Base-by-base conservation (phyloP, 164 flowering plant species). In the Malania oleifera region DNA sequence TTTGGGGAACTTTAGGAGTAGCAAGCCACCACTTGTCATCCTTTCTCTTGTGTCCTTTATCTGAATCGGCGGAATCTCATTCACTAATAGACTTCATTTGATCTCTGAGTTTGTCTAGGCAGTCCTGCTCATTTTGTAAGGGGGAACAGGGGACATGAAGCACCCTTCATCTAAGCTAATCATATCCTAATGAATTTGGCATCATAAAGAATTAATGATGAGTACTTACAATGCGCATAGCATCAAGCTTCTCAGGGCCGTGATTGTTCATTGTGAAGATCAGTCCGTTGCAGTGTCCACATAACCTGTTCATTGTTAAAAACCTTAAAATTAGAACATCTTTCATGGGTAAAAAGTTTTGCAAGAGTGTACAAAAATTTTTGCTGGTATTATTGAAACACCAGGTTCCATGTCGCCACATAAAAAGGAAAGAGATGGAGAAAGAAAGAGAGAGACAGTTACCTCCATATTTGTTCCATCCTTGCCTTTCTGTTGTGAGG, bases 11-110 rank as follows among this genome's bases (percentile, higher is more conserved):
- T 70, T 83, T 80, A 13, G 70, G 67, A 17, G 80, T 77, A n/a
- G 92, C 89, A 1, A 85, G 64, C 92, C 92, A 85, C 92, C 92
- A 85, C 65, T 83, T 85, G 31, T 85, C 84, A 45, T 80, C 82
- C 54, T 71, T 73, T 51, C 85, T 74, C 64, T 72, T 77, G 34
- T 64, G 51, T 7, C 70, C 75, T 62, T 70, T 61, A 35, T 72
- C 75, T 14, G 77, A 45, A 0, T 77, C 79, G 6, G 73, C 62
- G 0, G 80, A 75, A 50, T 78, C 72, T 53, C 59, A 0, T 80
- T 67, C 19, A 72, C 68, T 85, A 85, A 34, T 23, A 60, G 73
- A 85, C 81, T 67, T 85, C 91, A 27, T 67, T 50, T 80, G 76
- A 53, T 73, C 87, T 67, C 71, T 77, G 65, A 85, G 80, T 63